Evolutionary conservation across 768 basidiomycete genomes (phyloP).

Genomic region (Suillus americanus): DNA sequence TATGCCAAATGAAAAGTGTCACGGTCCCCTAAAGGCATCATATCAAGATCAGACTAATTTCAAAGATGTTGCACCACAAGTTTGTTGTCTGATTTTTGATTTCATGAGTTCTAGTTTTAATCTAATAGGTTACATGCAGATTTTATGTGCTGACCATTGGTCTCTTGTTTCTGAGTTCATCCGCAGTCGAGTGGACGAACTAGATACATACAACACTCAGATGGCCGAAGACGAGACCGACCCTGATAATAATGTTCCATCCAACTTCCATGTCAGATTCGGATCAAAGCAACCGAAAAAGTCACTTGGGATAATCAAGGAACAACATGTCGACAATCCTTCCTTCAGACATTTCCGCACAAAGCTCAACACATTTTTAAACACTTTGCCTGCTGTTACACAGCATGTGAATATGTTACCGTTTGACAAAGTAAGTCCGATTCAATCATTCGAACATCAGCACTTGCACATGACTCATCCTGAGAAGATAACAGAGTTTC

Average conservation of each 20-base stretch:
- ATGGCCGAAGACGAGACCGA: neutral
- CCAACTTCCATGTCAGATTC: neutral
- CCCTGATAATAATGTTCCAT: neutral
- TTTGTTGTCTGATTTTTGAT: no score
- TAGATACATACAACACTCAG: constrained; percentile 16
- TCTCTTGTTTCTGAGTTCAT: constrained; percentile 9
- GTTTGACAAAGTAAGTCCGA: neutral
- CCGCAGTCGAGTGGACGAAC: neutral
- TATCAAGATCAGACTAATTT: no score
- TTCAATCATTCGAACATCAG: neutral
- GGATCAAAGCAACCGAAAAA: neutral
- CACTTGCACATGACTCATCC: neutral
- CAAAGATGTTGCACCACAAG: no score
- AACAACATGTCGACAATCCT: neutral
- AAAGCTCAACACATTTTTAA: neutral
- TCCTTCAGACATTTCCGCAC: neutral
- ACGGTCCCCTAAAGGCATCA: no score
- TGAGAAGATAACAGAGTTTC: constrained; percentile 26
- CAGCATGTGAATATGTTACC: neutral
- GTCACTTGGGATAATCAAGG: neutral
- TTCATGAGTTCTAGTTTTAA: neutral
- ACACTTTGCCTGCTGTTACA: neutral
- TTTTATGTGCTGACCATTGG: constrained; percentile 6
- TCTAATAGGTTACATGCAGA: constrained; percentile 1
- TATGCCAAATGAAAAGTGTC: no score